Conservation (phyloP, 2,329 filamentous ascomycete species). For the Aspergillus hiratsukae region DNA sequence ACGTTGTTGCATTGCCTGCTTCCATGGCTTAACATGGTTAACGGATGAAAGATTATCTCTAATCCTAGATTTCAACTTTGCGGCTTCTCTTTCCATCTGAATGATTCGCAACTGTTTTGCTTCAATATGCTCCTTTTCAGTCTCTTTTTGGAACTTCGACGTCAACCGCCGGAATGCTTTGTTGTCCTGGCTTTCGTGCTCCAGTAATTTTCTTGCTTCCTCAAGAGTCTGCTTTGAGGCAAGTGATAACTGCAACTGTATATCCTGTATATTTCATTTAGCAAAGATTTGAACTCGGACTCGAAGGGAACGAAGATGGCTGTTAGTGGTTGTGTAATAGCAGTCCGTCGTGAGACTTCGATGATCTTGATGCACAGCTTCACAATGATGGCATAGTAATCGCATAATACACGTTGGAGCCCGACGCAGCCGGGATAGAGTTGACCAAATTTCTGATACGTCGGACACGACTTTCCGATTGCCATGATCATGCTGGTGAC, state of each 20-base stretch:
- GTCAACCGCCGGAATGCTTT: too few relatives aligned
- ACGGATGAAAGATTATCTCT: constrained; percentile 8
- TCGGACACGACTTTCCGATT: constrained; percentile 15
- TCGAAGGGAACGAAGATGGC: too few relatives aligned
- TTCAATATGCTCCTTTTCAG: not conserved
- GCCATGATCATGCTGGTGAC: constrained; percentile 17
- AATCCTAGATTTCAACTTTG: constrained; percentile 3
- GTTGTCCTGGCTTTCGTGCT: constrained; percentile 1
- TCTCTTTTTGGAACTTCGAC: too few relatives aligned
- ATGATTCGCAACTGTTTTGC: constrained; percentile 1
- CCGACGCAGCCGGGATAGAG: constrained; percentile 12
- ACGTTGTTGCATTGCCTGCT: constrained; percentile 9
- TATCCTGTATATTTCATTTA: too few relatives aligned
- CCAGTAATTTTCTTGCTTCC: constrained; percentile 5
- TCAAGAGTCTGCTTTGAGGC: too few relatives aligned
- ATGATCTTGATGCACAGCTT: constrained; percentile 14
- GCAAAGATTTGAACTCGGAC: too few relatives aligned
- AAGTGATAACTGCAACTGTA: too few relatives aligned
- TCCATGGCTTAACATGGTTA: constrained; percentile 14
- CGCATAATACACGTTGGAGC: constrained; percentile 13
- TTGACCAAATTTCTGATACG: constrained; percentile 13
- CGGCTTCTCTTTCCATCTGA: constrained; percentile 1
- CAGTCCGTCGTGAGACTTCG: constrained; percentile 7
- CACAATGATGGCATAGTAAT: constrained; percentile 14
- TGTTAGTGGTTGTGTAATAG: too few relatives aligned